phyloP scores from a whole-genome alignment of 2,329 filamentous ascomycete genomes.

The Sclerotinia spermophila region DNA sequence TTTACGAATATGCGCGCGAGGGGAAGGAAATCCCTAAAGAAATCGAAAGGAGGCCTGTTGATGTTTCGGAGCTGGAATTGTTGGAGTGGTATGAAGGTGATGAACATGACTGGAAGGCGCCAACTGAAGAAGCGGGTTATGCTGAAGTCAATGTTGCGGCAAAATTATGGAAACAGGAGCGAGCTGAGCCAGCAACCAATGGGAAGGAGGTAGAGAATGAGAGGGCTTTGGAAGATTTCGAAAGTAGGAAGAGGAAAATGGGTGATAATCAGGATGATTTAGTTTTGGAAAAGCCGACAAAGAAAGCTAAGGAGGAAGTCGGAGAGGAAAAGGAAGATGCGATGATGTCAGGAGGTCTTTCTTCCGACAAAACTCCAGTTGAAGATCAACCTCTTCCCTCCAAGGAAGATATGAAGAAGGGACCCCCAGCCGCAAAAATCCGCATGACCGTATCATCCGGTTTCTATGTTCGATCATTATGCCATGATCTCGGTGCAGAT shows the following conservation, averaged over 20 bases:
- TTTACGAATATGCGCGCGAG: slow-evolving; percentile 94
- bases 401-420: slow-evolving; percentile 37
- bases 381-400: slow-evolving; percentile 10
- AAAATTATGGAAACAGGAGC: slow-evolving; percentile 63
- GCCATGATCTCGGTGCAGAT: slow-evolving; percentile 83
- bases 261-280: slow-evolving; percentile 35
- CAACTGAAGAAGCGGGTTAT: slow-evolving; percentile 69
- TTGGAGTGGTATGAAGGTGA: slow-evolving; percentile 83
- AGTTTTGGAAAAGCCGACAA: slow-evolving; percentile 30
- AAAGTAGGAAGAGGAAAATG: slow-evolving; percentile 34
- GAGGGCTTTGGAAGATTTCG: slow-evolving; percentile 39
- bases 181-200: slow-evolving; percentile 35
- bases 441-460: slow-evolving; percentile 92
- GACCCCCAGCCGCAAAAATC: slow-evolving; percentile 73
- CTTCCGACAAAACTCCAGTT: slow-evolving; percentile 23
- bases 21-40: slow-evolving; percentile 82
- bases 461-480: slow-evolving; percentile 93
- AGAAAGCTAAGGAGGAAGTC: slow-evolving; percentile 28
- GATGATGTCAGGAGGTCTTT: slow-evolving; percentile 36
- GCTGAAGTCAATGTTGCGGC: slow-evolving; percentile 75
- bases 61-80: slow-evolving; percentile 73
- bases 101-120: slow-evolving; percentile 74
- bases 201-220: slow-evolving; percentile 31
- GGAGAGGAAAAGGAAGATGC: slow-evolving; percentile 21
- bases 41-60: slow-evolving; percentile 76